Evolutionary conservation across 345 rosid species (phyloP).

Genomic region (Rhizophora mangle): DNA sequence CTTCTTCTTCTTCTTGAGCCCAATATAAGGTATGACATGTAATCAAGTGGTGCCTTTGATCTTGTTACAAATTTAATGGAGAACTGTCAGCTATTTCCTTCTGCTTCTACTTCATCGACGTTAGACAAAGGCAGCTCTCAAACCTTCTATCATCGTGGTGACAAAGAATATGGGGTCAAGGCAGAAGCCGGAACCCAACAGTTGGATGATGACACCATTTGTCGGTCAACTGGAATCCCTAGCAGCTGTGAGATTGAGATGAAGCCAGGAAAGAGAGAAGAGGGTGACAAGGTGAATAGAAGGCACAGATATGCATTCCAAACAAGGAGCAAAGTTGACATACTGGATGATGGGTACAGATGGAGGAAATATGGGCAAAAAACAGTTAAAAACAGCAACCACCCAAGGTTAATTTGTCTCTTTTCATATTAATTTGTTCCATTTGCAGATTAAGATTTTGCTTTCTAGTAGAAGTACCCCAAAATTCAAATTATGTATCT

Average conservation of each 20-base stretch:
- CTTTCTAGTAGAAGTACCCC: too few species aligned
- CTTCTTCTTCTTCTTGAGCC: too few species aligned
- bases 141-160: neutral
- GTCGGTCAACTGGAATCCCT: too few species aligned
- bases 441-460: too few species aligned
- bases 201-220: neutral
- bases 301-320: conserved; percentile 9
- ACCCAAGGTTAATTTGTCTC: neutral
- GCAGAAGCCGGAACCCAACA: neutral
- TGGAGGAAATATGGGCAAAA: conserved; percentile 7
- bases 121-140: conserved; percentile 2
- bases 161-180: conserved; percentile 1
- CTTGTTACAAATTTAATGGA: conserved; percentile 14
- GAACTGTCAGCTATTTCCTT: conserved; percentile 15
- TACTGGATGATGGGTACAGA: conserved; percentile 5
- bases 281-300: conserved; percentile 10
- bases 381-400: neutral
- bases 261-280: conserved; percentile 17
- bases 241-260: conserved; percentile 5
- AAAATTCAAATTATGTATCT: too few species aligned
- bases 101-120: conserved; percentile 20
- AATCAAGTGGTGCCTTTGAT: neutral
- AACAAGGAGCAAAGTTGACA: conserved; percentile 1
- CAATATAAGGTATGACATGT: too few species aligned
- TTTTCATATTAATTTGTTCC: too few species aligned